A percentile compares a stretch with the other conserved stretches of the same genome.
Conservation (phyloP, 208 protist species). For the Leishmania gerbilli region DNA sequence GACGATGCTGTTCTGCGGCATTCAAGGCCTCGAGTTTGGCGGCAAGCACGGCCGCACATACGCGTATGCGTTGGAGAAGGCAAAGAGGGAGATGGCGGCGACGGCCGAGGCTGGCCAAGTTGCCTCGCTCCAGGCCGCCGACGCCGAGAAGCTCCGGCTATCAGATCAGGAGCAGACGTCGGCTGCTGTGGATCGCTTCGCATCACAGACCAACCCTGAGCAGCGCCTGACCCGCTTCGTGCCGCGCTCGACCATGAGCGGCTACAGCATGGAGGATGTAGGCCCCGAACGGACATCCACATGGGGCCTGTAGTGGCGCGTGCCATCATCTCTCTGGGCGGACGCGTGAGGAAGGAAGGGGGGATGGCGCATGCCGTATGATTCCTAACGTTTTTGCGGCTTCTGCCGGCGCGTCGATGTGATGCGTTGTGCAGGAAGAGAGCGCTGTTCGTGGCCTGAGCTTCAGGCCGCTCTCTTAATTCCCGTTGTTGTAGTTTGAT, state of each 20-base stretch:
- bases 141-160: conserved; percentile 46
- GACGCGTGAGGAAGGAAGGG: background rate
- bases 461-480: background rate
- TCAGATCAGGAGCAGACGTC: conserved; percentile 45
- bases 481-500: background rate
- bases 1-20: conserved; percentile 66
- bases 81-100: conserved; percentile 65
- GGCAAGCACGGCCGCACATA: conserved; percentile 90
- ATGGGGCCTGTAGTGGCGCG: conserved; percentile 45
- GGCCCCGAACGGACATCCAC: conserved; percentile 60
- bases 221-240: conserved; percentile 78
- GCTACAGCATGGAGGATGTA: conserved; percentile 64
- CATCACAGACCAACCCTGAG: conserved; percentile 85
- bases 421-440: background rate
- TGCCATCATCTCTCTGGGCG: background rate
- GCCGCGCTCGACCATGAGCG: conserved; percentile 38
- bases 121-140: conserved; percentile 37
- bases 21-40: conserved; percentile 67
- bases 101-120: conserved; percentile 36
- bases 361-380: background rate
- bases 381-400: background rate
- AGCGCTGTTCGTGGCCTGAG: background rate
- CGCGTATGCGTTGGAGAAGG: conserved; percentile 77
- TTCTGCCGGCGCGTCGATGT: background rate
- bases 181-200: conserved; percentile 69